Evolutionary conservation across 2,329 filamentous ascomycete species (phyloP), one percentile per base, ranked within the genome.

Genomic region (Ploettnerulaceae sp.): DNA sequence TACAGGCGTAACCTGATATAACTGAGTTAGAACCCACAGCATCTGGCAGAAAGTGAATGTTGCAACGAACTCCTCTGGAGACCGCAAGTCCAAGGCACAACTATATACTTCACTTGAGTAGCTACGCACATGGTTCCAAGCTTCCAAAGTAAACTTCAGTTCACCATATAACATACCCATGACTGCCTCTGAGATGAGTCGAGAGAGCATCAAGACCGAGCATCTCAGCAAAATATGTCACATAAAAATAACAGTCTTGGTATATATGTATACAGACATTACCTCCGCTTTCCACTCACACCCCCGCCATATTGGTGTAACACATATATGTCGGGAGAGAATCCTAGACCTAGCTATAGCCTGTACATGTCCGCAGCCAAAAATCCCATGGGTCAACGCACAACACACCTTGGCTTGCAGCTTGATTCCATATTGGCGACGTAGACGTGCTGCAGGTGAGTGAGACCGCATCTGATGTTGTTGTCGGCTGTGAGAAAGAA

Each of bases 31-130:
- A n/a, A n/a, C 8, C 17, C 31, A 12, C 15, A 34, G 31, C 14
- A 18, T 20, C 21, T 8, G 31, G 21, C 5, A 34, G 25, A 4
- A 22, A 40, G n/a, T n/a, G 15, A 40, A 40, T 21, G 28, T 26
- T 12, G 37, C 37, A 21, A 7, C 9, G 9, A 21, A 31, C 4
- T 7, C 11, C n/a, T n/a, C 7, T 18, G 11, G 14, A 31, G 11
- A 18, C 37, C 31, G 37, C 25, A 29, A 40, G 37, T 14, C 22
- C 14, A 26, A 40, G 37, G 37, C 37, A 31, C 37, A 31, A 29
- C 15, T 17, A 17, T 28, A 38, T 28, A 8, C 12, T 14, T 29
- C 25, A 7, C 9, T 28, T 12, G 11, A 21, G 25, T 21, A n/a
- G n/a, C n/a, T n/a, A n/a, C n/a, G n/a, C n/a, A n/a, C 36, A 37